phyloP scores from a whole-genome alignment of 2,329 filamentous ascomycete genomes.

The Keithomyces neogunnii region DNA sequence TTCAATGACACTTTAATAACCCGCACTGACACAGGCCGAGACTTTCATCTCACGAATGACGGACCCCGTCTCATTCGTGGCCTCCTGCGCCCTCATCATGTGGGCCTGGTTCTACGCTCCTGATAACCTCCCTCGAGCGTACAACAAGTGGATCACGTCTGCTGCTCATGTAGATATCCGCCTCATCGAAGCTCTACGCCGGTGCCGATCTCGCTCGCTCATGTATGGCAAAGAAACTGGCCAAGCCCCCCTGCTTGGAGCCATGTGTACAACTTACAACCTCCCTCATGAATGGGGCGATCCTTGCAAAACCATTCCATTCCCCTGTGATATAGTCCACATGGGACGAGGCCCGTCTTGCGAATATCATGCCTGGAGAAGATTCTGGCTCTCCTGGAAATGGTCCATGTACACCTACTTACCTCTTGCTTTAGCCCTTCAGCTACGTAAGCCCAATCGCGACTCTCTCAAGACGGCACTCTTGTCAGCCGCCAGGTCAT shows the following conservation, averaged over 20 bases:
- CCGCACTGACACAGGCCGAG: slow-evolving; percentile 16
- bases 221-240: slow-evolving; percentile 68
- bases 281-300: slow-evolving; percentile 67
- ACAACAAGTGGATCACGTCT: slow-evolving; percentile 74
- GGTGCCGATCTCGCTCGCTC: slow-evolving; percentile 53
- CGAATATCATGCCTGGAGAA: slow-evolving; percentile 61
- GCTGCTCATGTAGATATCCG: slow-evolving; percentile 68
- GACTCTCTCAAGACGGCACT: slow-evolving; percentile 44
- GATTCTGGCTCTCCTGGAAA: slow-evolving; percentile 60
- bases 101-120: slow-evolving; percentile 82
- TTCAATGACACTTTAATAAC: background rate
- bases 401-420: slow-evolving; percentile 72
- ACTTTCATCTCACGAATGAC: slow-evolving; percentile 28
- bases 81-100: slow-evolving; percentile 71
- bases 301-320: slow-evolving; percentile 58
- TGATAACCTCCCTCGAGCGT: slow-evolving; percentile 59
- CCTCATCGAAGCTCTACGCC: slow-evolving; percentile 64
- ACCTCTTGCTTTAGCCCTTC: slow-evolving; percentile 61
- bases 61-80: slow-evolving; percentile 65
- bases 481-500: slow-evolving; percentile 58
- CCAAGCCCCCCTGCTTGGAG: slow-evolving; percentile 56
- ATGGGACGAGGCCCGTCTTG: slow-evolving; percentile 68
- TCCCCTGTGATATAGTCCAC: slow-evolving; percentile 79
- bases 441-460: slow-evolving; percentile 38
- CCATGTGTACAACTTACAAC: slow-evolving; percentile 64